Percentiles rank a stretch among this genome's conserved stretches.
These are phyloP conservation scores for Paecilomyces formosus DNA, from an alignment of 2,329 filamentous ascomycete species.

Conservation along the genomic window DNA sequence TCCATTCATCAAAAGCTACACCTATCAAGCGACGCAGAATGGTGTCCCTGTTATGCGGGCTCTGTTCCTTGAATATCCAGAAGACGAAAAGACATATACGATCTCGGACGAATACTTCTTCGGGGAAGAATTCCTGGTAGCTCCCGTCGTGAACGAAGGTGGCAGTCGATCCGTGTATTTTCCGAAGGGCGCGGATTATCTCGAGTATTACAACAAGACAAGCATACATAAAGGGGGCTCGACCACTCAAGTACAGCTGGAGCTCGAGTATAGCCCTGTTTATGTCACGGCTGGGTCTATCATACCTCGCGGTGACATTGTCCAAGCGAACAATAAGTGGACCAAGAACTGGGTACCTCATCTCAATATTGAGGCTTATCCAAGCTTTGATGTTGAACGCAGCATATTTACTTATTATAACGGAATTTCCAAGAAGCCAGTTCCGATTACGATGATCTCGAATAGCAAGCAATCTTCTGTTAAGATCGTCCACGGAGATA, in stretches of 20 bases:
- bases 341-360: constrained; percentile 19
- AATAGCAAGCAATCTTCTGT: not conserved
- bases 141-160: constrained; percentile 21
- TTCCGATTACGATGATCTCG: not conserved
- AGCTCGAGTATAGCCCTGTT: constrained; percentile 19
- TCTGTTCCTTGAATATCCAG: not conserved
- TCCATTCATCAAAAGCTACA: not conserved
- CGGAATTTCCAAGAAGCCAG: not conserved
- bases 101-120: constrained; percentile 1
- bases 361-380: constrained; percentile 24
- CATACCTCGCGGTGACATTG: constrained; percentile 24
- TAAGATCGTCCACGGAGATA: not conserved
- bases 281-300: constrained; percentile 27
- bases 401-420: constrained; percentile 1
- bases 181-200: constrained; percentile 18
- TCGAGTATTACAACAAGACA: constrained; percentile 26
- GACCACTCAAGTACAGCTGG: constrained; percentile 11
- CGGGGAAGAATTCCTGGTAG: constrained; percentile 18
- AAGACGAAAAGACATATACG: not conserved
- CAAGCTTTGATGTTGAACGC: constrained; percentile 15
- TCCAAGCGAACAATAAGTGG: constrained; percentile 28
- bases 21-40: not conserved
- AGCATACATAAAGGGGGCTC: constrained; percentile 12
- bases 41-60: not conserved
- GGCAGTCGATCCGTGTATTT: constrained; percentile 24